Evolutionary conservation across 495 filamentous ascomycete species (phyloP).

Genomic region (Staphylotrichum longicolle): DNA sequence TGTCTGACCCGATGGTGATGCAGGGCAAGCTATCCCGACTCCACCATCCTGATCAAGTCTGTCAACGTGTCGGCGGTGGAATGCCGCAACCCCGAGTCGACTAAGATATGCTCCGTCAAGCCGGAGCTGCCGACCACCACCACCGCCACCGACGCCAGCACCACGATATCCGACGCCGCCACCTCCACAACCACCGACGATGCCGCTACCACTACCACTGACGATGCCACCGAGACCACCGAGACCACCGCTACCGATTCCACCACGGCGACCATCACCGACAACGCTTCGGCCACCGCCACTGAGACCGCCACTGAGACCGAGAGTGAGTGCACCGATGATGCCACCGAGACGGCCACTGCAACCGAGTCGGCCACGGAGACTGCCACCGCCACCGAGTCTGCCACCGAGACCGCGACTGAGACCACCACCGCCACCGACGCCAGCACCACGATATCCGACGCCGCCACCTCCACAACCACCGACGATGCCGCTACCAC

Average conservation of each 20-base stretch:
- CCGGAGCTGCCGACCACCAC: neutral
- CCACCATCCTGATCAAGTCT: slow-evolving; percentile 2
- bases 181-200: too few relatives aligned
- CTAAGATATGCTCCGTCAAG: neutral
- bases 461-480: too few relatives aligned
- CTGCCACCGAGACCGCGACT: too few relatives aligned
- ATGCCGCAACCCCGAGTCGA: slow-evolving; percentile 5
- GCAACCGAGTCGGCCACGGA: neutral
- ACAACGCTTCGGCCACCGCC: too few relatives aligned
- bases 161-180: too few relatives aligned
- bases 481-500: neutral
- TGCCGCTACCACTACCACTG: neutral
- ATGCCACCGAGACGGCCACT: too few relatives aligned
- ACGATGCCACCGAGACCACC: neutral
- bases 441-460: too few relatives aligned
- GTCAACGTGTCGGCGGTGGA: neutral
- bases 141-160: neutral
- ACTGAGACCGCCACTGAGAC: slow-evolving; percentile 10
- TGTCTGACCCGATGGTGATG: too few relatives aligned
- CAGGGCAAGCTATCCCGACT: slow-evolving; percentile 17
- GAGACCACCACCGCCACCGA: neutral
- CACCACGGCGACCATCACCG: neutral
- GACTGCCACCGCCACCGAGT: too few relatives aligned
- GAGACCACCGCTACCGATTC: slow-evolving; percentile 8
- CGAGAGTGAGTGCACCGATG: neutral